Percentiles rank a stretch among this genome's conserved stretches.
Conservation (phyloP, 2,329 filamentous ascomycete species). For the Penicillium sp. region DNA sequence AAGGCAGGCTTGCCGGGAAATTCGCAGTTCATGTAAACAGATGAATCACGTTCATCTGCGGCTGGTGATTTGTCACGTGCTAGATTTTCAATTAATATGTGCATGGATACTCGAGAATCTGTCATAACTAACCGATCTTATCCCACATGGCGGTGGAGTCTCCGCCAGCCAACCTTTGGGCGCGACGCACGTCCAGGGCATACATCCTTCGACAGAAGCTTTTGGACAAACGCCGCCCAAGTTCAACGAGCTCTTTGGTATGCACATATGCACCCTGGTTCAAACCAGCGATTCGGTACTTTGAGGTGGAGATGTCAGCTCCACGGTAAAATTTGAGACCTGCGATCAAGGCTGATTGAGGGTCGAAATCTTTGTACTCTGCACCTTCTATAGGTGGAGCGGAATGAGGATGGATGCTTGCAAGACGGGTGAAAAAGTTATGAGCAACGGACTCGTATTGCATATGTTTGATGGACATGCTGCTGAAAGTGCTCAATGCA, state of each 20-base stretch:
- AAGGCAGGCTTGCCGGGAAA: slow-evolving; percentile 36
- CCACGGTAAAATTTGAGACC: slow-evolving; percentile 48
- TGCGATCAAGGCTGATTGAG: slow-evolving; percentile 44
- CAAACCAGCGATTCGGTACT: slow-evolving; percentile 43
- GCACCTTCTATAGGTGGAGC: slow-evolving; percentile 44
- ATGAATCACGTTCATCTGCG: slow-evolving; percentile 42
- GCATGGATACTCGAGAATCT: background rate
- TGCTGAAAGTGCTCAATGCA: slow-evolving; percentile 50
- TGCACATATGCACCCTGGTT: slow-evolving; percentile 50
- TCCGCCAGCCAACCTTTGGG: slow-evolving; percentile 45
- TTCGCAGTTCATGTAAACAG: slow-evolving; percentile 49
- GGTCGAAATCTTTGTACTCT: slow-evolving; percentile 48
- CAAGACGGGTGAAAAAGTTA: slow-evolving; percentile 52
- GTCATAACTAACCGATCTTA: slow-evolving; percentile 38
- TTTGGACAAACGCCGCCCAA: slow-evolving; percentile 42
- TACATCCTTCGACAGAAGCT: slow-evolving; percentile 49
- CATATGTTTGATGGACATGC: slow-evolving; percentile 53
- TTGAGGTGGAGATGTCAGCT: slow-evolving; percentile 42
- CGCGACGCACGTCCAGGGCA: slow-evolving; percentile 47
- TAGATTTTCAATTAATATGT: slow-evolving; percentile 20
- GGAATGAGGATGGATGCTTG: slow-evolving; percentile 51
- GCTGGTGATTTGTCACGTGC: slow-evolving; percentile 34
- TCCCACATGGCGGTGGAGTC: slow-evolving; percentile 40
- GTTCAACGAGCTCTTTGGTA: slow-evolving; percentile 47
- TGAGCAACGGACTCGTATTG: slow-evolving; percentile 55